Base-by-base conservation (phyloP, 495 filamentous ascomycete genomes). In the Clohesyomyces aquaticus region DNA sequence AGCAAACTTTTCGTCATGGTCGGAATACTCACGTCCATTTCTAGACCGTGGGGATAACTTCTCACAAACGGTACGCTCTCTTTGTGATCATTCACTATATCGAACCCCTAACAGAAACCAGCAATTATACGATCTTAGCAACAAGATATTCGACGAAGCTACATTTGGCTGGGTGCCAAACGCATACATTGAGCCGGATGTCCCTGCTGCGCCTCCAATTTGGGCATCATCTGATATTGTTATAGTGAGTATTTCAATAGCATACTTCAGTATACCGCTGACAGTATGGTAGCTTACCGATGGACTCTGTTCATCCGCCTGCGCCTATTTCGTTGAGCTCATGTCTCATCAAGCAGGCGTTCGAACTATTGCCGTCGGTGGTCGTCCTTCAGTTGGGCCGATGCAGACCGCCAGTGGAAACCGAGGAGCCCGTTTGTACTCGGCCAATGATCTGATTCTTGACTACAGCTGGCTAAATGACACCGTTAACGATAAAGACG, bases 271-370 rank as follows among this genome's bases (percentile, higher is more conserved):
- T 18, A 4, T 46, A 4, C 3, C 4, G 42, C 42, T 46, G 16
- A 46, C 4, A 46, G n/a, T n/a, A 46, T 4, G 9, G 3, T n/a
- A 46, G 42, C 73, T 82, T 16, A 74, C 78, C 2, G 81, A 84
- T 55, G 76, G 75, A 10, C 48, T 75, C 19, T 84, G 81, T 59
- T 67, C 70, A 18, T 83, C 79, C 0, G 62, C 81, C 18, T 84
- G 80, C 59, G 71, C 79, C 0, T 64, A 78, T 1, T 83, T 84
- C 64, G 71, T 78, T 16, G 81, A 84, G 64, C 48, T 50, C 49
- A 72, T 80, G 59, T 78, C 83, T 66, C n/a, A n/a, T n/a, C 55
- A 79, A 71, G 80, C 74, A 29, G 81, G 81, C 21, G 79, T 79
- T 8, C 72, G 73, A 6, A 77, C 73, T 14, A 74, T 84, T 9